phyloP scores from a whole-genome alignment of 139 green algal genomes.

The Auxenochlorella pyrenoidosa region DNA sequence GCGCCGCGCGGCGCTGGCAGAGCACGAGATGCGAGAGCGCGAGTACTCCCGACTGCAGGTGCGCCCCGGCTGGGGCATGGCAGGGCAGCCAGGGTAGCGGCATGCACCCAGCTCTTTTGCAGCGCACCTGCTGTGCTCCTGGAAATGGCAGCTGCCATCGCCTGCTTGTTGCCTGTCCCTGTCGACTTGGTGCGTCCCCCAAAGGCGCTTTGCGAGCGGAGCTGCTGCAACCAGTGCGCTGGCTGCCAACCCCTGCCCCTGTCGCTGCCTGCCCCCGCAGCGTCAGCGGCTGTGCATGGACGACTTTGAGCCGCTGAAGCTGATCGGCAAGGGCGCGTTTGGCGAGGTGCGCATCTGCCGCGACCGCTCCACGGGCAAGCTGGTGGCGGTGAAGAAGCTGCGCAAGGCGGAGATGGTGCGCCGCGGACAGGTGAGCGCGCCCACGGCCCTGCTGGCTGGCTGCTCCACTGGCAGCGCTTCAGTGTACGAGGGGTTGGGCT shows the following conservation, averaged over 20 bases:
- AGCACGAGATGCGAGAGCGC: constrained; percentile 79
- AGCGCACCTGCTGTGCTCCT: no score
- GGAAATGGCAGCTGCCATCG: no score
- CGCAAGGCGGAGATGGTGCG: constrained; percentile 96
- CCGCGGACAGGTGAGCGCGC: constrained; percentile 80
- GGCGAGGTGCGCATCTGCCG: constrained; percentile 93
- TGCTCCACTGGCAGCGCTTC: no score
- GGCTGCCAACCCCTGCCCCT: constrained; percentile 61
- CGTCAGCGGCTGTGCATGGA: constrained; percentile 83
- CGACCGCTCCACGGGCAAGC: constrained; percentile 82
- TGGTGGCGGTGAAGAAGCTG: constrained; percentile 98
- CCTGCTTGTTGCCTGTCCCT: no score
- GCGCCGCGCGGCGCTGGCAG: constrained; percentile 54
- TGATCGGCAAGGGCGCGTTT: constrained; percentile 97
- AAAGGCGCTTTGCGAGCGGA: no score
- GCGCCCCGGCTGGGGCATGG: background rate
- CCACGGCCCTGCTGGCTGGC: no score
- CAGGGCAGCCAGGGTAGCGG: constrained; percentile 68
- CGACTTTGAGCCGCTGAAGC: constrained; percentile 96
- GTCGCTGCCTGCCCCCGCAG: constrained; percentile 73
- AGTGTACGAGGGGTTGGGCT: no score
- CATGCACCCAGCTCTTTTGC: no score
- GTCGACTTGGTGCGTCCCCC: no score
- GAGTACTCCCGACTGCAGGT: constrained; percentile 80
- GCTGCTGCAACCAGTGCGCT: background rate